Conservation (phyloP, 1,139 yeast species). For the Yamadazyma membranifaciens region DNA sequence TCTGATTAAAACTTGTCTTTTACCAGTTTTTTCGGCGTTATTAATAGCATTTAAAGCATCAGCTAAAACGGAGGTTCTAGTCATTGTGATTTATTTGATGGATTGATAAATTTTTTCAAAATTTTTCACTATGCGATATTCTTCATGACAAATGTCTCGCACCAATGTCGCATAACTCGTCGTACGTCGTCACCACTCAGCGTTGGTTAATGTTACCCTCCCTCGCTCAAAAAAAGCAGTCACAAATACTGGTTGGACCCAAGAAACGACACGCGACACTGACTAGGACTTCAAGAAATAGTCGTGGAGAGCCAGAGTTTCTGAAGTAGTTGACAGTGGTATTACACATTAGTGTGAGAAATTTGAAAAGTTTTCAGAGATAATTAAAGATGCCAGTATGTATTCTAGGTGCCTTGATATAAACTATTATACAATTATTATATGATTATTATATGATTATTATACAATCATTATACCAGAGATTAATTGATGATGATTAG, state of each 20-base stretch:
- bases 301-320: background rate
- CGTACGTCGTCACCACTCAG: too few species aligned
- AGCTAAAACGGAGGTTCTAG: conserved; percentile 96
- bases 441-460: too few species aligned
- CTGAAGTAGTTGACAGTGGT: too few species aligned
- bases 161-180: too few species aligned
- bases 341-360: conserved; percentile 1
- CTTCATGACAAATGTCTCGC: conserved; percentile 3
- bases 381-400: conserved; percentile 36
- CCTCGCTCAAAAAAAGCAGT: conserved; percentile 6
- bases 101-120: conserved; percentile 7
- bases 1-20: conserved; percentile 96
- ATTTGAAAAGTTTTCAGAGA: conserved; percentile 6
- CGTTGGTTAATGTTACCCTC: too few species aligned
- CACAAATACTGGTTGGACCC: conserved; percentile 1
- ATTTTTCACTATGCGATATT: conserved; percentile 1
- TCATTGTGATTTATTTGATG: conserved; percentile 48
- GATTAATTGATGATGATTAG: too few species aligned
- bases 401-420: conserved; percentile 11
- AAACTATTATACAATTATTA: too few species aligned
- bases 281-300: background rate
- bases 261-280: too few species aligned
- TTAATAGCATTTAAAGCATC: conserved; percentile 96
- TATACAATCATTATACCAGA: too few species aligned
- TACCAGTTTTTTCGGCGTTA: conserved; percentile 98